A percentile compares a stretch with the other conserved stretches of the same genome.
Conservation (phyloP, 2,329 filamentous ascomycete genomes). For the Capronia epimyces region DNA sequence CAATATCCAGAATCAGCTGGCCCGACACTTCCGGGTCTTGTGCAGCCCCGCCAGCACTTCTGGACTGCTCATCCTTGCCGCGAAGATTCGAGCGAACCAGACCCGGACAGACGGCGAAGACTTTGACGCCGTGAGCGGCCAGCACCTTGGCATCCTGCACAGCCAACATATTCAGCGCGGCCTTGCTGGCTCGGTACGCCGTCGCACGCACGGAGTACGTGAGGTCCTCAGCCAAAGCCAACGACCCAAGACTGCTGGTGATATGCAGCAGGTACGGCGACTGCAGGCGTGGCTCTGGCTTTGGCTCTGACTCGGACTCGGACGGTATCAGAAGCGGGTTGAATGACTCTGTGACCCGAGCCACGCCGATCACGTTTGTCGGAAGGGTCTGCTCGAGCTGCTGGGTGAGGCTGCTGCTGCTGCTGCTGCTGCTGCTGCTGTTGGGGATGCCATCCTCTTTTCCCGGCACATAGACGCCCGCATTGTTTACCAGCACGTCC, state of each 20-base stretch:
- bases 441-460: no score
- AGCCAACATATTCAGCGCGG: conserved; percentile 48
- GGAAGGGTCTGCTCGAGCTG: conserved; percentile 29
- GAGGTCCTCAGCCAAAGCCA: conserved; percentile 18
- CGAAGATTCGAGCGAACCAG: conserved; percentile 44
- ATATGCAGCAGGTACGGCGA: conserved; percentile 36
- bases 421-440: no score
- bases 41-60: conserved; percentile 25
- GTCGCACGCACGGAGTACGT: conserved; percentile 16
- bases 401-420: not conserved
- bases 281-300: no score
- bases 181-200: conserved; percentile 22
- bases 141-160: conserved; percentile 43
- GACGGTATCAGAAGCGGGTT: conserved; percentile 35
- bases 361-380: conserved; percentile 37
- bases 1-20: conserved; percentile 37
- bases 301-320: no score
- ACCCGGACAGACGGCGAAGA: conserved; percentile 45
- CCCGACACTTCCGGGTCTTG: conserved; percentile 37
- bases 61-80: conserved; percentile 33
- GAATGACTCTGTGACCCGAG: conserved; percentile 33
- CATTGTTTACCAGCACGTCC: conserved; percentile 31
- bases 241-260: conserved; percentile 33
- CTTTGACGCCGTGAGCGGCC: conserved; percentile 44
- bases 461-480: no score